phyloP scores from a whole-genome alignment of 345 rosid species.

The Euphorbia peplus region DNA sequence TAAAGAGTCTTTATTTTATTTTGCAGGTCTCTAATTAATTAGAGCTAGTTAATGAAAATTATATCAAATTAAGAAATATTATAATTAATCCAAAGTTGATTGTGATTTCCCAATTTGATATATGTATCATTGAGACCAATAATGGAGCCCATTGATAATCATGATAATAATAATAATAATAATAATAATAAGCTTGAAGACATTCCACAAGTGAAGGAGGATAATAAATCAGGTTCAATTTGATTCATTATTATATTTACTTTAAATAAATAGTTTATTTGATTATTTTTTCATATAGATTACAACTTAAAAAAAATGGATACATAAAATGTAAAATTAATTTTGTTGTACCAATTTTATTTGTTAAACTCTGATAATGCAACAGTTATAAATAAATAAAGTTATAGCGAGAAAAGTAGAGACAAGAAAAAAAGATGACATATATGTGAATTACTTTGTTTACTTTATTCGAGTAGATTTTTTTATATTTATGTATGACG shows the following conservation, averaged over 20 bases:
- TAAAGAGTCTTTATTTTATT: background rate
- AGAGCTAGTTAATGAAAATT: conserved; percentile 9
- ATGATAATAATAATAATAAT: background rate
- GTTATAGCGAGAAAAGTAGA: too few species aligned
- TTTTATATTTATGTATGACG: too few species aligned
- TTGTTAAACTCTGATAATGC: too few species aligned
- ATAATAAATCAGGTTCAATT: conserved; percentile 45
- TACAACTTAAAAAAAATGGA: too few species aligned
- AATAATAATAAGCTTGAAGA: conserved; percentile 15
- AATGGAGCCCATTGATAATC: conserved; percentile 14
- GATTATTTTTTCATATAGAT: too few species aligned
- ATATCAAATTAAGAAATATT: background rate
- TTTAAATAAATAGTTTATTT: too few species aligned
- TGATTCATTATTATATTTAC: background rate
- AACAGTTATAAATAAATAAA: too few species aligned
- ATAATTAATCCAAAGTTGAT: background rate
- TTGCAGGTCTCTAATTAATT: conserved; percentile 19
- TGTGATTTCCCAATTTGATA: conserved; percentile 15
- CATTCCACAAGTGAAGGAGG: conserved; percentile 32
- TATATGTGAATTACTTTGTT: too few species aligned
- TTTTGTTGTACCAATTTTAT: too few species aligned
- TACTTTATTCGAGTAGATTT: too few species aligned
- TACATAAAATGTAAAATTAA: too few species aligned
- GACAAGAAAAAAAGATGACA: too few species aligned
- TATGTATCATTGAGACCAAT: conserved; percentile 8